Evolutionary conservation across 2,329 filamentous ascomycete species (phyloP).

Genomic region (Fusarium anguioides): DNA sequence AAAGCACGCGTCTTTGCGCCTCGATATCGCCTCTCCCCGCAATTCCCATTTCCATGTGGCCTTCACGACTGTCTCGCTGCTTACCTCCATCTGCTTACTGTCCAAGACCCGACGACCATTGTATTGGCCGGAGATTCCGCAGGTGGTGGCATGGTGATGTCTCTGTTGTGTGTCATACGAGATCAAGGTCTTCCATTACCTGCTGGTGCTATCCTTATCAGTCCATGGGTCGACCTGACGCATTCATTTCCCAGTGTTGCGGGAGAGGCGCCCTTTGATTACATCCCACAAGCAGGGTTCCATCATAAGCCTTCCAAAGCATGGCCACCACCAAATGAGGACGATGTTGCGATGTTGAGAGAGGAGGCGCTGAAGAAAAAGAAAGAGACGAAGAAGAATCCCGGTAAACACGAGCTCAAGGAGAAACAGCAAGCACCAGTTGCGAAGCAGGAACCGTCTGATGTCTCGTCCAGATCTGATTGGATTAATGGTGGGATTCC

Average conservation of each 20-base stretch:
- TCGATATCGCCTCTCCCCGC: slow-evolving; percentile 86
- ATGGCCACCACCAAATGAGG: slow-evolving; percentile 92
- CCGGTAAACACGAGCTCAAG: slow-evolving; percentile 41
- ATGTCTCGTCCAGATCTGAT: slow-evolving; percentile 37
- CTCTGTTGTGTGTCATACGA: slow-evolving; percentile 80
- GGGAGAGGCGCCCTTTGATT: slow-evolving; percentile 78
- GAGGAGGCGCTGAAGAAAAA: slow-evolving; percentile 60
- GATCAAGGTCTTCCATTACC: slow-evolving; percentile 87
- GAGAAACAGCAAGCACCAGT: slow-evolving; percentile 52
- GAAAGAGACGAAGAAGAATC: slow-evolving; percentile 39
- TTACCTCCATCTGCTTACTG: slow-evolving; percentile 83
- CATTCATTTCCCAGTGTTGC: slow-evolving; percentile 95
- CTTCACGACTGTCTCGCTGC: slow-evolving; percentile 89
- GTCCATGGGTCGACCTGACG: slow-evolving; percentile 94
- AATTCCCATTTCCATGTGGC: slow-evolving; percentile 95
- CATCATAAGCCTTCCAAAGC: slow-evolving; percentile 87
- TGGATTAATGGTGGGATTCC: slow-evolving; percentile 46
- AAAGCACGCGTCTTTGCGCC: slow-evolving; percentile 90
- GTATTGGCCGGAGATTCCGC: slow-evolving; percentile 93
- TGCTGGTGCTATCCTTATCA: slow-evolving; percentile 89
- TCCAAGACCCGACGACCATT: slow-evolving; percentile 83
- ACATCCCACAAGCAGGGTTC: slow-evolving; percentile 89
- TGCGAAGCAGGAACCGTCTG: slow-evolving; percentile 39
- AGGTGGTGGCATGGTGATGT: slow-evolving; percentile 89
- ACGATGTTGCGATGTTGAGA: slow-evolving; percentile 71